Evolutionary conservation across 345 rosid species (phyloP), one percentile per base, ranked within the genome.

Genomic region (Carallia brachiata): DNA sequence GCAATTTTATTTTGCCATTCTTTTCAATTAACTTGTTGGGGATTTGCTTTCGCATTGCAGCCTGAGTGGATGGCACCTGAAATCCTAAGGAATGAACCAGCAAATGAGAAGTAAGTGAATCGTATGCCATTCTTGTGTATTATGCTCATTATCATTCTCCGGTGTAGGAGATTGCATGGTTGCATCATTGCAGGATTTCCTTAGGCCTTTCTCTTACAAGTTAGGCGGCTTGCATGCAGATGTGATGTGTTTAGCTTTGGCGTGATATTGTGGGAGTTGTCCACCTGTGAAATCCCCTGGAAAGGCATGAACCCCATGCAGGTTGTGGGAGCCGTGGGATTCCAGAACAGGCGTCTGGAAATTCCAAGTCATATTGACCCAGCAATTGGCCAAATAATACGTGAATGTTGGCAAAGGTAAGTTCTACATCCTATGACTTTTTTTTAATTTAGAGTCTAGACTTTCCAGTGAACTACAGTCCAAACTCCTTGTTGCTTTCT

Each of bases 51-150:
- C 70, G 58, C 27, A 36, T 16, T 84, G 83, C 90, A 95, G 99
- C 97, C 99, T 17, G 99, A 95, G 77, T 95, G 99, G 99, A 95
- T 95, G 99, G 99, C 99, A 52, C 99, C 99, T 2, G 99, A 95
- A 90, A 91, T 95, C 70, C 83, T 95, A 67, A 87, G 99, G 81
- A 92, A 92, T 74, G 99, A 95, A 86, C 99, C 86, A 2, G 96
- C 99, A 69, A 83, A 89, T 63, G 99, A 95, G 81, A 95, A 92
- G 98, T 93, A 80, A 81, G 97, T 81, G 78, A 53, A 64, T 36
- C 64, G 58, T 27, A 52, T 67, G 16, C 12, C 50, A 44, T 44
- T 44, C 16, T 3, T 60, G 34, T 40, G 55, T 36, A 59, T 34
- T 15, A 17, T 17, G 30, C 34, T 12, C n/a, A 53, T 9, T 2